Evolutionary conservation across 2,329 filamentous ascomycete genomes (phyloP).

Genomic region (Ophiostoma novo-ulmi): DNA sequence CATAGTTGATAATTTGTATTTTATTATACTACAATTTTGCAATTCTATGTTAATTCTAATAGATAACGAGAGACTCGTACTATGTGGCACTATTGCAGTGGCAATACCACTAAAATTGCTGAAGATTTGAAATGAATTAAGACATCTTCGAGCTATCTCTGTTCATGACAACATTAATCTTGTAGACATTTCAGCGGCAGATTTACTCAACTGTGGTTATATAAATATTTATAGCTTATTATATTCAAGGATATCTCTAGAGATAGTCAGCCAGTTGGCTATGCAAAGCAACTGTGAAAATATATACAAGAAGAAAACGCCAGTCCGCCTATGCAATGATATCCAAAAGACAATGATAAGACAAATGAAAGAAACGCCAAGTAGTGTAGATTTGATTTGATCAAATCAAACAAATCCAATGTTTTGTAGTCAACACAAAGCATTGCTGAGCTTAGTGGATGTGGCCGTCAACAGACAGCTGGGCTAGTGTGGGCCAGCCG

Average conservation of each 20-base stretch:
- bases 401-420: background rate
- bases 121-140: background rate
- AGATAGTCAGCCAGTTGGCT: background rate
- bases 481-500: slow-evolving; percentile 37
- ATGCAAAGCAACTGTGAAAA: background rate
- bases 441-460: slow-evolving; percentile 22
- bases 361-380: background rate
- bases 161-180: too few relatives aligned
- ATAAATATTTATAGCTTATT: background rate
- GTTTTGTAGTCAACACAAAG: background rate
- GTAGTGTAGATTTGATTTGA: background rate
- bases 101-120: background rate
- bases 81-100: too few relatives aligned
- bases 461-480: slow-evolving; percentile 31
- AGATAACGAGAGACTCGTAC: too few relatives aligned
- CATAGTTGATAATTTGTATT: too few relatives aligned
- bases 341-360: slow-evolving; percentile 6
- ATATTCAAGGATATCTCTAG: slow-evolving; percentile 10
- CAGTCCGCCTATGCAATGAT: slow-evolving; percentile 6
- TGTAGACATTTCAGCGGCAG: too few relatives aligned
- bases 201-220: too few relatives aligned
- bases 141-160: background rate
- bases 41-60: too few relatives aligned
- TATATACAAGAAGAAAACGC: slow-evolving; percentile 18
- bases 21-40: too few relatives aligned